Percentiles rank a stretch among this genome's conserved stretches.
These are phyloP conservation scores for Discostella stelligeroides DNA, from an alignment of 108 stramenopile species.

Conservation along the genomic window DNA sequence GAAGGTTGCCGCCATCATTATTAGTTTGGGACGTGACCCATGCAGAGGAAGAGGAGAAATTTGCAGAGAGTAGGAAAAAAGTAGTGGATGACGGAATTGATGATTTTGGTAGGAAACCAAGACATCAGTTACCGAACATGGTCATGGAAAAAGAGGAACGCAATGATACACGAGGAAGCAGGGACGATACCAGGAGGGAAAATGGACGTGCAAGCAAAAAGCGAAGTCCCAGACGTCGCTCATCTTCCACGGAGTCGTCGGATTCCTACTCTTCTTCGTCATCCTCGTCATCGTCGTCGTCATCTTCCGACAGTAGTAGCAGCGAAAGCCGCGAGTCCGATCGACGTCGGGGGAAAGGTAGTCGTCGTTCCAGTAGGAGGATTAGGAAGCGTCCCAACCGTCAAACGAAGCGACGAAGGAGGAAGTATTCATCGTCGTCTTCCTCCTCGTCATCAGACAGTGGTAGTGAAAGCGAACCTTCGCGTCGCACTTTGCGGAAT, in stretches of 20 bases:
- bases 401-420: constrained; percentile 13
- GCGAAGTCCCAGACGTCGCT: constrained; percentile 12
- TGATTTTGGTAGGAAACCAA: constrained; percentile 6
- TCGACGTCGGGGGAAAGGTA: constrained; percentile 13
- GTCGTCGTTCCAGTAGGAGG: constrained; percentile 4
- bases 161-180: neutral
- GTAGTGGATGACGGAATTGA: constrained; percentile 8
- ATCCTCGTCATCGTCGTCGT: constrained; percentile 37
- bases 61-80: neutral
- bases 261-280: constrained; percentile 48
- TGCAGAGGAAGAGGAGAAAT: constrained; percentile 20
- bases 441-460: constrained; percentile 12
- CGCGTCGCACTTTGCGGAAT: constrained; percentile 12
- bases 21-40: constrained; percentile 46
- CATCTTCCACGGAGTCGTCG: constrained; percentile 33
- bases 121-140: neutral
- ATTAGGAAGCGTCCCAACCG: neutral
- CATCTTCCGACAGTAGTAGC: constrained; percentile 28
- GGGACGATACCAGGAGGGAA: neutral
- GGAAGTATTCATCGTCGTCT: constrained; percentile 11
- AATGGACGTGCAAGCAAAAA: constrained; percentile 10
- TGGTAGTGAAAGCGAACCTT: constrained; percentile 18
- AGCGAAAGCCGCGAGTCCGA: constrained; percentile 19
- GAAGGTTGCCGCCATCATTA: constrained; percentile 33
- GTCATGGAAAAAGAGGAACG: constrained; percentile 20